Evolutionary conservation across 768 basidiomycete genomes (phyloP).

Genomic region (Lyophyllum shimeji): DNA sequence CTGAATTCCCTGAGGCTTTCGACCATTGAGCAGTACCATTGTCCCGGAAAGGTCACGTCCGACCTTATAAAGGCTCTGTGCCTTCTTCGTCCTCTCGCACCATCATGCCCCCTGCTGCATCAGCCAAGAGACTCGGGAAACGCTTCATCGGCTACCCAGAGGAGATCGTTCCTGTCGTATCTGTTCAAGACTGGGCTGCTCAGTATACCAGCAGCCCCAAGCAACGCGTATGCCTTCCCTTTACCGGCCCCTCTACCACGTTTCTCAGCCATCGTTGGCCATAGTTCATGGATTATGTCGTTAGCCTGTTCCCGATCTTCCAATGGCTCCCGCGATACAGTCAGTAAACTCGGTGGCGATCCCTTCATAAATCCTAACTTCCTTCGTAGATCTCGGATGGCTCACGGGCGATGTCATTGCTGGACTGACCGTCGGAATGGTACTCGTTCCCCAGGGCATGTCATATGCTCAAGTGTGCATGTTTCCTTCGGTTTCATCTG

Average conservation of each 20-base stretch:
- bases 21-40: conserved; percentile 1
- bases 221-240: conserved; percentile 41
- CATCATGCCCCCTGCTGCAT: conserved; percentile 19
- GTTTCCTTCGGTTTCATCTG: neutral
- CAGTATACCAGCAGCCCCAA: conserved; percentile 44
- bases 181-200: conserved; percentile 54
- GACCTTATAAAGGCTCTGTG: conserved; percentile 1
- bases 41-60: neutral
- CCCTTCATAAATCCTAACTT: conserved; percentile 1
- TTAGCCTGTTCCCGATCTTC: conserved; percentile 79
- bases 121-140: conserved; percentile 53
- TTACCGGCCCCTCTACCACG: neutral
- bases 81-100: conserved; percentile 1
- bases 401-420: conserved; percentile 85
- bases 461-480: conserved; percentile 72
- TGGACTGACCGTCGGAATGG: conserved; percentile 91
- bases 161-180: conserved; percentile 55
- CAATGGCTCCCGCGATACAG: conserved; percentile 89
- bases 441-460: conserved; percentile 93
- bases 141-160: conserved; percentile 62
- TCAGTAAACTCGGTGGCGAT: conserved; percentile 30
- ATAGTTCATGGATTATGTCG: conserved; percentile 64
- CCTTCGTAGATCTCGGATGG: conserved; percentile 69
- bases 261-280: conserved; percentile 4
- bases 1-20: neutral